Evolutionary conservation across 2,329 filamentous ascomycete species (phyloP).

Genomic region (Lachnum nothofagi): DNA sequence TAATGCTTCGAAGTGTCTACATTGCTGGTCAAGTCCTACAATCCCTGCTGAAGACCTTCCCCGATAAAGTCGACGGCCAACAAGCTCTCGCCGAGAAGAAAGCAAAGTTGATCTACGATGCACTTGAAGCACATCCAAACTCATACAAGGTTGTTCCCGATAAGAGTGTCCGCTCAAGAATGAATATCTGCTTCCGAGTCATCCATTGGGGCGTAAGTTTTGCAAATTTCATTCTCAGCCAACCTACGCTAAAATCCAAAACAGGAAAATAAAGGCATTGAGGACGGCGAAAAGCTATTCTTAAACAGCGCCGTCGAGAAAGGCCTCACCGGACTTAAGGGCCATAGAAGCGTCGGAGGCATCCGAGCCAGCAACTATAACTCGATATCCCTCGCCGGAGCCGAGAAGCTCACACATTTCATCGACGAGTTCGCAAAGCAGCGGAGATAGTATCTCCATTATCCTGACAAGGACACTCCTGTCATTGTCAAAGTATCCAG

Average conservation of each 20-base stretch:
- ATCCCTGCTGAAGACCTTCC: constrained; percentile 60
- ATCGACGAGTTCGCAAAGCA: constrained; percentile 48
- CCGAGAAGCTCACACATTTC: constrained; percentile 62
- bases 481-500: no score
- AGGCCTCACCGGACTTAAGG: constrained; percentile 76
- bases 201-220: constrained; percentile 39
- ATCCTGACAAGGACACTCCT: no score
- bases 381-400: constrained; percentile 64
- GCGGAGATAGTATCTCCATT: neutral
- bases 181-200: constrained; percentile 94
- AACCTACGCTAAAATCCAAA: constrained; percentile 2
- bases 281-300: constrained; percentile 74
- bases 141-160: constrained; percentile 76
- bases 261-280: constrained; percentile 48
- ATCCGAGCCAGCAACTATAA: constrained; percentile 90
- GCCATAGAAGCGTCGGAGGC: constrained; percentile 80
- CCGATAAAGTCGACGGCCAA: constrained; percentile 70
- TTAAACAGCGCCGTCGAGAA: constrained; percentile 63
- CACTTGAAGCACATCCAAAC: constrained; percentile 66
- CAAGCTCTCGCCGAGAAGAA: constrained; percentile 69
- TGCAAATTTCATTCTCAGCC: neutral
- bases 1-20: constrained; percentile 58
- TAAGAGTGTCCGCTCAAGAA: constrained; percentile 70
- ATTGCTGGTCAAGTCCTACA: constrained; percentile 85
- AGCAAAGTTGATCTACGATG: constrained; percentile 68